phyloP scores from a whole-genome alignment of 78 protist species.

The Dictyostelium intermedium region DNA sequence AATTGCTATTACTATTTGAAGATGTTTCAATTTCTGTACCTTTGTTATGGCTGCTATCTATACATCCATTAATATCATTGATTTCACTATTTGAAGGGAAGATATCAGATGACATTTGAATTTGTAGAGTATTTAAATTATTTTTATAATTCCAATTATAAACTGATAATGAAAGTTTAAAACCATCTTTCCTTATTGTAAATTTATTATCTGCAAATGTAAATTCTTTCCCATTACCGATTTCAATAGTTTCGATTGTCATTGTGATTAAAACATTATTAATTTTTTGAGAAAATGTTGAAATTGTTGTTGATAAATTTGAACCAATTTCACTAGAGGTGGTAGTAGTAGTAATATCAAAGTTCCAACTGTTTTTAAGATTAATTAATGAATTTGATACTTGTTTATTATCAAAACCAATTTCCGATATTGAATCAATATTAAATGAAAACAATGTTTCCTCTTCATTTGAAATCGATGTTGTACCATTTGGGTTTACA shows the following conservation, averaged over 20 bases:
- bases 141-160: neutral
- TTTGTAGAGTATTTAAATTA: neutral
- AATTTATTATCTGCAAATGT: constrained; percentile 10
- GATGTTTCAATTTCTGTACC: neutral
- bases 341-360: neutral
- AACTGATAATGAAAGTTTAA: constrained; percentile 5
- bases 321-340: neutral
- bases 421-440: neutral
- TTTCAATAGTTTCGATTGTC: neutral
- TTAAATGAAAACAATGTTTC: neutral
- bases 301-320: no score
- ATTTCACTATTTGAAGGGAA: neutral
- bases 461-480: neutral
- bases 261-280: neutral
- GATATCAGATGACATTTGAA: neutral
- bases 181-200: neutral
- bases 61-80: neutral
- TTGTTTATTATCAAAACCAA: neutral
- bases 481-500: neutral
- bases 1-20: neutral
- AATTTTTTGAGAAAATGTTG: neutral
- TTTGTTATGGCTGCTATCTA: neutral
- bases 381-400: neutral
- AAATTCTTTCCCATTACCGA: neutral
- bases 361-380: neutral